Evolutionary conservation across 129 eudicot genomes (phyloP).

Genomic region (Smallanthus sonchifolius): DNA sequence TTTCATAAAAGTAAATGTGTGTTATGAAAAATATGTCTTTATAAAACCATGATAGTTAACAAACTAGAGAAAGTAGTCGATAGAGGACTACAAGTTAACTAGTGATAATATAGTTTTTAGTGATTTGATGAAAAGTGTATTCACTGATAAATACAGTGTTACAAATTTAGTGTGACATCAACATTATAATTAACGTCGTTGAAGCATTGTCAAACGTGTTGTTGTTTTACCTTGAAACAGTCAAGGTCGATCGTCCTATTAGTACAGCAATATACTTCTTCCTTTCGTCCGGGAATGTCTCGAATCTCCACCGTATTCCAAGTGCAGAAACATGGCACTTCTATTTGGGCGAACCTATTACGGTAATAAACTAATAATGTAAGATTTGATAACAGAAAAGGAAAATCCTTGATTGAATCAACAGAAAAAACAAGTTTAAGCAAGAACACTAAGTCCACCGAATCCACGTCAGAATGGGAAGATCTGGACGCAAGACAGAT

Average conservation of each 20-base stretch:
- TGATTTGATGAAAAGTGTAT: not conserved
- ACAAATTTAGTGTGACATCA: not conserved
- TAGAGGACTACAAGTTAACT: too few species aligned
- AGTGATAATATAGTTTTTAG: too few species aligned
- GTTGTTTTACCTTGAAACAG: conserved; percentile 28
- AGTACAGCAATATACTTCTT: conserved; percentile 81
- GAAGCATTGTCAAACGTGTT: not conserved
- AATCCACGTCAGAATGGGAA: too few species aligned
- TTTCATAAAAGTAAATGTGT: too few species aligned
- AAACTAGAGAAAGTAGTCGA: too few species aligned
- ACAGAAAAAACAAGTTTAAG: too few species aligned
- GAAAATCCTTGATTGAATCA: too few species aligned
- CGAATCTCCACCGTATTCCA: conserved; percentile 79
- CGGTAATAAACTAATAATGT: conserved; percentile 35
- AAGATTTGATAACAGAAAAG: too few species aligned
- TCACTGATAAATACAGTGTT: not conserved
- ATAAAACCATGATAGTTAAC: too few species aligned
- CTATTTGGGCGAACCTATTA: conserved; percentile 78
- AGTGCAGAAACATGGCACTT: conserved; percentile 89
- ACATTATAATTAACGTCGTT: not conserved
- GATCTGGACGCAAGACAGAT: too few species aligned
- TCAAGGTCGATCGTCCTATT: conserved; percentile 80
- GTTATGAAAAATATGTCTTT: too few species aligned
- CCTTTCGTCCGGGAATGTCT: conserved; percentile 68
- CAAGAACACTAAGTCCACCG: too few species aligned